A percentile compares a stretch with the other conserved stretches of the same genome.
Conservation (phyloP, 2,329 filamentous ascomycete species). For the Keithomyces neogunnii region DNA sequence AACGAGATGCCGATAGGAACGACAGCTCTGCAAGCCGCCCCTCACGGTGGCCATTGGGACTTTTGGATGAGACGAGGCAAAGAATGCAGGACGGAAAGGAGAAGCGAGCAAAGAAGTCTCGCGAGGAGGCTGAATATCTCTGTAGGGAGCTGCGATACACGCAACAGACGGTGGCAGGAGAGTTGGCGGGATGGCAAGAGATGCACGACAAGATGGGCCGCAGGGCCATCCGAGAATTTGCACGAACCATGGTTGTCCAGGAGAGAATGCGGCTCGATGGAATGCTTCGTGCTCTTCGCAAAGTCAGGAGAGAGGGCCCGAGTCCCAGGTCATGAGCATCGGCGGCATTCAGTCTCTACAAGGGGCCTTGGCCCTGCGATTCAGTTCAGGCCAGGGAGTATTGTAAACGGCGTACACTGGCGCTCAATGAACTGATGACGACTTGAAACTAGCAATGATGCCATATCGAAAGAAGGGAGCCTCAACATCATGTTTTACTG, state of each 20-base stretch:
- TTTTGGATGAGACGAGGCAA: conserved; percentile 82
- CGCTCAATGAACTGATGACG: no score
- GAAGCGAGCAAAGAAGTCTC: conserved; percentile 63
- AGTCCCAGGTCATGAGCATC: not conserved
- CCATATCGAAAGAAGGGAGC: no score
- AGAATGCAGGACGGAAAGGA: conserved; percentile 77
- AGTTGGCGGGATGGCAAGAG: conserved; percentile 91
- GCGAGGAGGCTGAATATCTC: conserved; percentile 63
- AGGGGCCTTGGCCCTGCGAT: no score
- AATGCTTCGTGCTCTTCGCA: conserved; percentile 70
- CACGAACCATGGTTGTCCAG: conserved; percentile 66
- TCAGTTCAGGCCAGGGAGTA: no score
- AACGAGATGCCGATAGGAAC: conserved; percentile 70
- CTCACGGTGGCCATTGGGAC: conserved; percentile 69
- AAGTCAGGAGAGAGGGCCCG: conserved; percentile 25
- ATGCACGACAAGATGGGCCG: conserved; percentile 71
- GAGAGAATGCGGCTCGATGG: conserved; percentile 74
- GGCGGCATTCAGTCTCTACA: not conserved
- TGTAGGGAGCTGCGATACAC: conserved; percentile 81
- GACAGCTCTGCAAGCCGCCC: conserved; percentile 65
- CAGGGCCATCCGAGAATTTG: conserved; percentile 67
- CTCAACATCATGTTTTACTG: not conserved
- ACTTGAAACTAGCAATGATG: no score
- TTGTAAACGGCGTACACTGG: no score
- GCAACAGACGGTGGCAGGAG: conserved; percentile 84